phyloP scores from a whole-genome alignment of 2,329 filamentous ascomycete species.

The Aspergillus latus region DNA sequence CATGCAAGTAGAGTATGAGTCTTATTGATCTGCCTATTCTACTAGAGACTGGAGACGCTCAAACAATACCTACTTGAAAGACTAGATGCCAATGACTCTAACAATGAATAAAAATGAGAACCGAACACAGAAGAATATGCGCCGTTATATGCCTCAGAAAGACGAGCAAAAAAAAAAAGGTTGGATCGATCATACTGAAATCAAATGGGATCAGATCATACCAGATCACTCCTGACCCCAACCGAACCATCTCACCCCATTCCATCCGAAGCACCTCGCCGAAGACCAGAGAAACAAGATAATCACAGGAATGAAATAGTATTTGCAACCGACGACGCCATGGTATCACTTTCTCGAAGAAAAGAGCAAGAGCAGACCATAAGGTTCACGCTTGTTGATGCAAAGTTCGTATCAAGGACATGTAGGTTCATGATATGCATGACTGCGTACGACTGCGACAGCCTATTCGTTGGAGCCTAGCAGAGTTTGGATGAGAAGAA shows the following conservation, averaged over 20 bases:
- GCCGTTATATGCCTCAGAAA: conserved; percentile 8
- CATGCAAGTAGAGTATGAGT: background rate
- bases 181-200: background rate
- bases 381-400: conserved; percentile 4
- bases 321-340: conserved; percentile 1
- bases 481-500: conserved; percentile 3
- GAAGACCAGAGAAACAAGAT: background rate
- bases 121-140: background rate
- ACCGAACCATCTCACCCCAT: background rate
- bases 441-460: background rate
- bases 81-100: no score
- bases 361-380: background rate
- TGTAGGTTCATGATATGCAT: background rate
- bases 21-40: background rate
- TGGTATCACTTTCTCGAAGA: conserved; percentile 3
- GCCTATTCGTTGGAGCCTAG: background rate
- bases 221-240: background rate
- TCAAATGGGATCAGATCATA: background rate
- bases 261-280: background rate
- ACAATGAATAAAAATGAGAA: background rate
- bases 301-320: background rate
- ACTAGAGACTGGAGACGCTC: background rate
- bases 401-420: background rate
- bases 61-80: background rate
- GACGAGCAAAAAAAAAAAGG: background rate